phyloP scores from a whole-genome alignment of 345 rosid species.

The Salix udensis region DNA sequence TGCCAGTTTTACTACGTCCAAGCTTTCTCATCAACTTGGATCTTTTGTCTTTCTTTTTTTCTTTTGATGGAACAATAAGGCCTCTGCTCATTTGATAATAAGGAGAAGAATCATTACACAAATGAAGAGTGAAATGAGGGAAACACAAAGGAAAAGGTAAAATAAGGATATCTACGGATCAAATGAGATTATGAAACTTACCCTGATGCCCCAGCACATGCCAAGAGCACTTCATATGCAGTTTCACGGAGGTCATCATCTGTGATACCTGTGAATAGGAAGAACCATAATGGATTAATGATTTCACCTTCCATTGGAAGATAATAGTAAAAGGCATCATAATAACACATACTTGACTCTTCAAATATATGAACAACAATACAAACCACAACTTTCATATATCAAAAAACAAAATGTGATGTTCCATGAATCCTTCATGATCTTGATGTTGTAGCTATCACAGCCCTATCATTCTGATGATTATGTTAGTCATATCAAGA shows the following conservation, averaged over 20 bases:
- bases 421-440: too few relatives aligned
- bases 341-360: neutral
- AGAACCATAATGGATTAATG: neutral
- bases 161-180: neutral
- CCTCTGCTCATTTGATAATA: constrained; percentile 45
- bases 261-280: constrained; percentile 53
- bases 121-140: constrained; percentile 8
- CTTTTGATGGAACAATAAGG: constrained; percentile 86
- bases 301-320: neutral
- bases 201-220: constrained; percentile 99
- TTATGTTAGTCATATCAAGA: neutral
- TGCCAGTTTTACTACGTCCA: constrained; percentile 76
- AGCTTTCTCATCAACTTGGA: constrained; percentile 92
- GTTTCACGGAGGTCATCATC: constrained; percentile 96
- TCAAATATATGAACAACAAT: neutral
- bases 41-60: constrained; percentile 75
- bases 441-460: neutral
- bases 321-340: neutral
- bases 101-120: constrained; percentile 8
- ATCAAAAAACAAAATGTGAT: too few relatives aligned
- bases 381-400: neutral
- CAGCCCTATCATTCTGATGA: neutral
- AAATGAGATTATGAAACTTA: constrained; percentile 27
- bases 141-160: neutral
- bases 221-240: constrained; percentile 87